Percentiles rank a stretch among this genome's conserved stretches.
Conservation (phyloP, 768 basidiomycete genomes). For the Psilocybe subaeruginosa region DNA sequence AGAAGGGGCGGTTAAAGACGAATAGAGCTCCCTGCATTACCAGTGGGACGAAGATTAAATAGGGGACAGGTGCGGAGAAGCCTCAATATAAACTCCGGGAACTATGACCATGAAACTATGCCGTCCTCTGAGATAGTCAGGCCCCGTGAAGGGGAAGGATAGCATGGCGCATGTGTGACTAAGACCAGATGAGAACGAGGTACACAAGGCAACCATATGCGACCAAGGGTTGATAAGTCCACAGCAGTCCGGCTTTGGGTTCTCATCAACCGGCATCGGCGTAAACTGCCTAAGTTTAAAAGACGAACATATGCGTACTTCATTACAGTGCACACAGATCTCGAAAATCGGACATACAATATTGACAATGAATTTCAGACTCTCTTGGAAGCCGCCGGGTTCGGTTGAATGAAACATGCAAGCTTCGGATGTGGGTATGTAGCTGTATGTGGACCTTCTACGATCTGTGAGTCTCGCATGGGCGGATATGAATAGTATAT, state of each 20-base stretch:
- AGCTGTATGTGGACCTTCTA: not conserved
- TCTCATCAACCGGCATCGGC: constrained; percentile 15
- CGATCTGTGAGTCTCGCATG: not conserved
- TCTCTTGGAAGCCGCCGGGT: not conserved
- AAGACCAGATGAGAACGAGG: constrained; percentile 20
- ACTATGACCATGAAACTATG: constrained; percentile 4
- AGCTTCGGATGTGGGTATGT: not conserved
- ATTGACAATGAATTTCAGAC: not conserved
- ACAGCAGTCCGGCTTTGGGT: not conserved
- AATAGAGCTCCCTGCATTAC: constrained; percentile 2
- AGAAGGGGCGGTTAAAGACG: constrained; percentile 4
- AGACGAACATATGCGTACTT: not conserved
- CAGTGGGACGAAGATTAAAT: constrained; percentile 7
- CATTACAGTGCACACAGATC: not conserved
- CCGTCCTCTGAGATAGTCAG: not conserved
- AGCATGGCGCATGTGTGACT: constrained; percentile 17
- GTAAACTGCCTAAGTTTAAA: constrained; percentile 3
- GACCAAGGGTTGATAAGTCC: not conserved
- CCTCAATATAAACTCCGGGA: constrained; percentile 15
- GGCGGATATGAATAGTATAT: not conserved
- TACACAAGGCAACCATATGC: constrained; percentile 6
- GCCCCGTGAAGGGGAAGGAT: constrained; percentile 1
- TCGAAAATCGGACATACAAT: not conserved
- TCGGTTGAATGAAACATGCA: not conserved
- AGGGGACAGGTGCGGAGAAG: constrained; percentile 6